These are phyloP conservation scores for Aspergillus cristatus DNA, from an alignment of 495 filamentous ascomycete genomes.

Conservation along the genomic window DNA sequence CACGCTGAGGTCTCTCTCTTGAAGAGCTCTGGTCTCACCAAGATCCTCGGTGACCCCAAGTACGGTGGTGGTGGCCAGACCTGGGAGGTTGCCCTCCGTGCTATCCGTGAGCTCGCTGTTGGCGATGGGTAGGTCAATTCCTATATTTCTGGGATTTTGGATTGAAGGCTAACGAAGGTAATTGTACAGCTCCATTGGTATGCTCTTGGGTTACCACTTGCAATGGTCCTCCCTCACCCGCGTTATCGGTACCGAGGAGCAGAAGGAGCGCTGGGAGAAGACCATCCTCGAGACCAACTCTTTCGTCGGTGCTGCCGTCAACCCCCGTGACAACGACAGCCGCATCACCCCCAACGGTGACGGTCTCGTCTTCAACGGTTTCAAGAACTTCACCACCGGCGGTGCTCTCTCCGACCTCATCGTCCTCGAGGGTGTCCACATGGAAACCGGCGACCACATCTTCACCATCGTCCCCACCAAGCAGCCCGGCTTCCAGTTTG, in stretches of 20 bases:
- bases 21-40: constrained; percentile 37
- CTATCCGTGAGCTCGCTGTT: constrained; percentile 41
- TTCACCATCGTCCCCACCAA: constrained; percentile 37
- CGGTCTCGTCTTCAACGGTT: constrained; percentile 36
- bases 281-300: constrained; percentile 39
- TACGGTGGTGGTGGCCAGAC: constrained; percentile 39
- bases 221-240: constrained; percentile 38
- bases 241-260: constrained; percentile 37
- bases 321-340: constrained; percentile 42
- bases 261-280: constrained; percentile 33
- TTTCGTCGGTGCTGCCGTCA: constrained; percentile 43
- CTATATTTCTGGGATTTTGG: not conserved
- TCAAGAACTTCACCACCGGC: constrained; percentile 46
- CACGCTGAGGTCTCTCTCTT: constrained; percentile 36
- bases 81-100: constrained; percentile 39
- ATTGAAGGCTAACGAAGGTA: constrained; percentile 1
- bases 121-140: constrained; percentile 26
- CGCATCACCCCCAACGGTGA: constrained; percentile 35
- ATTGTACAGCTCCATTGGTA: constrained; percentile 24
- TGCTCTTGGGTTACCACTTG: constrained; percentile 43
- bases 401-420: constrained; percentile 41
- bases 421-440: constrained; percentile 39
- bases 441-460: constrained; percentile 38
- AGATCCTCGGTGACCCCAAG: constrained; percentile 32
- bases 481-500: constrained; percentile 36